Evolutionary conservation across 129 eudicot genomes (phyloP).

Genomic region (Lactuca sativa): DNA sequence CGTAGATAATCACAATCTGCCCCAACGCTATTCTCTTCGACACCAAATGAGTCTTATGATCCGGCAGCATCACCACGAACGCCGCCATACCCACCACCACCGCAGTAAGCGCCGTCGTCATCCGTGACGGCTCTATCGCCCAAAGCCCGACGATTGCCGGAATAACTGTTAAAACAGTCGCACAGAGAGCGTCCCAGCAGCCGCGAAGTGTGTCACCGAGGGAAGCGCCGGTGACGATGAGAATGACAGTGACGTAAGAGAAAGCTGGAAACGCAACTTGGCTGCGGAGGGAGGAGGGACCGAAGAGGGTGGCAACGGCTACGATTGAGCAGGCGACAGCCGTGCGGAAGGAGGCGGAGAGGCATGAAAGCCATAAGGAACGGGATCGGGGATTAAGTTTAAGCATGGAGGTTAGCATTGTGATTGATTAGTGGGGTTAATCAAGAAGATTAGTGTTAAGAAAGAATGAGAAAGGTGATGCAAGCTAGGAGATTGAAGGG

Average conservation of each 20-base stretch:
- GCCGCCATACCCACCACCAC: constrained; percentile 50
- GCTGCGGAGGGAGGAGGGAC: constrained; percentile 50
- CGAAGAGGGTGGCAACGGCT: constrained; percentile 63
- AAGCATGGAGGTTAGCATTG: constrained; percentile 26
- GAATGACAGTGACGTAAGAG: constrained; percentile 72
- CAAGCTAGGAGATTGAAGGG: neutral
- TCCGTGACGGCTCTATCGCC: constrained; percentile 48
- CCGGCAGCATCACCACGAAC: constrained; percentile 68
- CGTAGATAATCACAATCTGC: constrained; percentile 78
- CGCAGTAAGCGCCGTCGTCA: constrained; percentile 46
- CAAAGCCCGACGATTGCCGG: constrained; percentile 62
- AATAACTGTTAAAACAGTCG: constrained; percentile 50
- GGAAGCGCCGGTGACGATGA: constrained; percentile 71
- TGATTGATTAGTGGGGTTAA: constrained; percentile 24
- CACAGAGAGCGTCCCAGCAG: constrained; percentile 61
- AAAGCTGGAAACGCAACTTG: constrained; percentile 73
- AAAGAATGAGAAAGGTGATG: constrained; percentile 25
- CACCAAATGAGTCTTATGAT: constrained; percentile 48
- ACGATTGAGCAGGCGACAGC: constrained; percentile 74
- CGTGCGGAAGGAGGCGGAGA: constrained; percentile 66
- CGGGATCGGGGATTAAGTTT: constrained; percentile 27
- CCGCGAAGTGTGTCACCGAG: constrained; percentile 77
- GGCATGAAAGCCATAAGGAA: constrained; percentile 50
- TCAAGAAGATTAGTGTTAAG: constrained; percentile 3
- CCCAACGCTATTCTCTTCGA: constrained; percentile 85